phyloP scores from a whole-genome alignment of 1,284 basidiomycete species.

The Moesziomyces sp. region DNA sequence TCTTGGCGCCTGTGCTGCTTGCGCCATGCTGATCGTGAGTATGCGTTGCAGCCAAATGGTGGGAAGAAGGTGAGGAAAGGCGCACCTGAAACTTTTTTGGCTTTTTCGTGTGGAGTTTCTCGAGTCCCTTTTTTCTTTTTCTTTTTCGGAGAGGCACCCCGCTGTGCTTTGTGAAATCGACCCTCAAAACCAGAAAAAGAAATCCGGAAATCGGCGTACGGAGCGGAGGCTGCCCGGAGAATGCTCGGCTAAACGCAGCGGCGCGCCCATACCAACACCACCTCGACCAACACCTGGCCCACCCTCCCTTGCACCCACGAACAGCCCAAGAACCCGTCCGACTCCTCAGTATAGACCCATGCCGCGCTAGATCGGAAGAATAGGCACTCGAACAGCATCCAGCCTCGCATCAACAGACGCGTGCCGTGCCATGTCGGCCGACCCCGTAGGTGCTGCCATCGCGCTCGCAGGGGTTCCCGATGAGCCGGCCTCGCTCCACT shows the following conservation, averaged over 20 bases:
- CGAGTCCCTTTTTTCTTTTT: too few species aligned
- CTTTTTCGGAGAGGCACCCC: too few species aligned
- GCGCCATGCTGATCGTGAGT: conserved; percentile 17
- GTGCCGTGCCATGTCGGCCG: conserved; percentile 37
- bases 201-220: conserved; percentile 22
- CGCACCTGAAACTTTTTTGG: background rate
- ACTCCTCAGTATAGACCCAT: background rate
- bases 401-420: background rate
- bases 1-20: background rate
- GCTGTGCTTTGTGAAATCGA: background rate
- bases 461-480: conserved; percentile 48
- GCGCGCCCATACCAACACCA: conserved; percentile 3
- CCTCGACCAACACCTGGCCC: background rate
- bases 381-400: too few species aligned
- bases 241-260: conserved; percentile 1
- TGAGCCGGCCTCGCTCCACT: conserved; percentile 42
- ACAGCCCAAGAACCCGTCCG: background rate
- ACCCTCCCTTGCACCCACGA: background rate
- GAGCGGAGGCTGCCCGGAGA: background rate
- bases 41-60: background rate
- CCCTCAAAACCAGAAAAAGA: background rate
- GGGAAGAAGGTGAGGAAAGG: background rate
- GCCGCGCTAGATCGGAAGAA: too few species aligned
- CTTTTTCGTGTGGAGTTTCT: background rate
- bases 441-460: conserved; percentile 56